phyloP scores from a whole-genome alignment of 805 yeast genomes.

The Teunomyces cretensis region DNA sequence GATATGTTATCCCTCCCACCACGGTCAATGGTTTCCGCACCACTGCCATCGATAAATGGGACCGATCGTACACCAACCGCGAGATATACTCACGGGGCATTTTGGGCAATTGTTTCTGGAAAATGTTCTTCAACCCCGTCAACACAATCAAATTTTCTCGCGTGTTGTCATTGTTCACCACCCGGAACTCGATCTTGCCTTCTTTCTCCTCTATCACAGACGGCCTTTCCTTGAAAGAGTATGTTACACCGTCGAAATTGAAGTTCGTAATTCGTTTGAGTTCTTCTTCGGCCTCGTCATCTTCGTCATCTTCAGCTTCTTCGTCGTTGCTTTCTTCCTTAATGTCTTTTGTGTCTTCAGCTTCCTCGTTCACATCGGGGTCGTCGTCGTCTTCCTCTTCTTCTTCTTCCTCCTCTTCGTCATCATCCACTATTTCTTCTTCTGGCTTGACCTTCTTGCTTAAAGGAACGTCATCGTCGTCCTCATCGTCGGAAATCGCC shows the following conservation, averaged over 20 bases:
- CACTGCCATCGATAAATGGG: slow-evolving; percentile 94
- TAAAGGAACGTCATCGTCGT: slow-evolving; percentile 25
- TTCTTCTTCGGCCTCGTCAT: slow-evolving; percentile 44
- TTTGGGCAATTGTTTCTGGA: slow-evolving; percentile 95
- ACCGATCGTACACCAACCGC: slow-evolving; percentile 87
- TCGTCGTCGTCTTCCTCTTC: slow-evolving; percentile 11
- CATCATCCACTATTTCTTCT: slow-evolving; percentile 16
- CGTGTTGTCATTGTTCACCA: slow-evolving; percentile 91
- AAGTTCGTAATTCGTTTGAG: slow-evolving; percentile 47
- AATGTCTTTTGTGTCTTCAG: slow-evolving; percentile 21
- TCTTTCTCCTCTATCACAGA: slow-evolving; percentile 93
- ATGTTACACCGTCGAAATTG: slow-evolving; percentile 73
- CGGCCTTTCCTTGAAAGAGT: slow-evolving; percentile 87
- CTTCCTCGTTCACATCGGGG: slow-evolving; percentile 23
- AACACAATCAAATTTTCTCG: slow-evolving; percentile 85
- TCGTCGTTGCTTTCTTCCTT: slow-evolving; percentile 25
- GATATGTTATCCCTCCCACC: slow-evolving; percentile 95
- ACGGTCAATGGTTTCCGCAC: slow-evolving; percentile 91
- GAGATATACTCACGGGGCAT: slow-evolving; percentile 98
- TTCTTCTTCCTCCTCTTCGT: slow-evolving; percentile 16
- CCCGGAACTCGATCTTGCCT: slow-evolving; percentile 91
- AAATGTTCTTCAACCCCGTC: slow-evolving; percentile 93
- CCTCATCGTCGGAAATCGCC: slow-evolving; percentile 26
- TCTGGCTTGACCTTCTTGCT: slow-evolving; percentile 22
- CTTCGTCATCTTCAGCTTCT: slow-evolving; percentile 37